Evolutionary conservation across 441 rosid genomes (phyloP), one percentile per base, ranked within the genome.

Genomic region (Rhodomyrtus psidioides): DNA sequence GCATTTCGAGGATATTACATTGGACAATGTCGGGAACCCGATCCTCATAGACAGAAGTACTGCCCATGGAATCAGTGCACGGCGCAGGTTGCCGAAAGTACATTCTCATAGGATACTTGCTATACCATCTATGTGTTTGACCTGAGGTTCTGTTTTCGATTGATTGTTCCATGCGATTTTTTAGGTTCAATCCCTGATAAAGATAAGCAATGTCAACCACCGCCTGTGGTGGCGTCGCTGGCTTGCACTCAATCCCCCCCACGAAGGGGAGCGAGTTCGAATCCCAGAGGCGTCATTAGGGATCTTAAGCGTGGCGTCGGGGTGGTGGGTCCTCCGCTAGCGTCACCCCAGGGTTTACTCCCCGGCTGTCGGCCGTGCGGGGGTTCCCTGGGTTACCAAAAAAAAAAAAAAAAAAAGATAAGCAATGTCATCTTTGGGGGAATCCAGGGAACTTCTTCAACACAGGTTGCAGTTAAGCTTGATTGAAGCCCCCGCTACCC

Each of bases 1-100:
- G 58, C 91, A 88, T 56, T 93, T 92, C 16, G 89, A 90, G 56
- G 91, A 89, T 55, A 86, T 94, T 49, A 85, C 57, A 5, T 55
- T 92, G 89, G 79, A 89, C 14, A 86, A 91, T 39, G 93, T 91
- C 26, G 39, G 59, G 85, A 91, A 89, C 57, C 94, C 95, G 8
- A 51, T 94, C 55, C 21, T 91, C 74, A 85, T 93, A 21, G 94
- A 94, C 95, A 93, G 83, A 62, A 49, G 15, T 94, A 92, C 65
- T 92, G 96, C 86, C 94, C 84, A 14, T 82, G 84, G 84, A 82
- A 82, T 42, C 84, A 53, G n/a, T 82, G 84, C 60, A 30, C 15
- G 16, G 26, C 42, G 12, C 6, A 56, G 84, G 84, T 82, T 54
- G 54, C 27, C 55, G 24, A 19, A 53, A 30, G 15, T 26, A 53